phyloP scores from a whole-genome alignment of 2,329 filamentous ascomycete genomes.

The Fusarium phyllophilum region DNA sequence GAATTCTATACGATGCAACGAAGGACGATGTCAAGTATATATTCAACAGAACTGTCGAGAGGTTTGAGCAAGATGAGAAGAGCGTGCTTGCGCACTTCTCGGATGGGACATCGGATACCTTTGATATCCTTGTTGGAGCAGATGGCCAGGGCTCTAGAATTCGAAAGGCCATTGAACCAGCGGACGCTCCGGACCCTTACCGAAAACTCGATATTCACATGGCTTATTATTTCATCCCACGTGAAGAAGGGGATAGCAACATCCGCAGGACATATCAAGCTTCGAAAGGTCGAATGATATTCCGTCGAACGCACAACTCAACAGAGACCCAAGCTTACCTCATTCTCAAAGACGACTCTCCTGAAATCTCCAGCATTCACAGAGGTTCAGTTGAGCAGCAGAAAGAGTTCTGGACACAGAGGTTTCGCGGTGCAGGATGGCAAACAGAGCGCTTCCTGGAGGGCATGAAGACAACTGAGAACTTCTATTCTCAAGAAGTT shows the following conservation, averaged over 20 bases:
- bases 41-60: slow-evolving; percentile 17
- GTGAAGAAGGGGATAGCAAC: slow-evolving; percentile 16
- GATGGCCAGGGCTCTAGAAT: slow-evolving; percentile 28
- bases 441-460: slow-evolving; percentile 18
- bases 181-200: slow-evolving; percentile 3
- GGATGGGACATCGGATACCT: slow-evolving; percentile 5
- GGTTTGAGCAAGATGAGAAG: slow-evolving; percentile 27
- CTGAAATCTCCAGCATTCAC: slow-evolving; percentile 12
- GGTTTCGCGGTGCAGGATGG: slow-evolving; percentile 18
- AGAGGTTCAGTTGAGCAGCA: slow-evolving; percentile 14
- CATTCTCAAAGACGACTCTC: slow-evolving; percentile 12
- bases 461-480: slow-evolving; percentile 18
- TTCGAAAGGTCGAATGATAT: slow-evolving; percentile 21
- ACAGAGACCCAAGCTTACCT: slow-evolving; percentile 31
- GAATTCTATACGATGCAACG: slow-evolving; percentile 50
- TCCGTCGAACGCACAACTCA: slow-evolving; percentile 29
- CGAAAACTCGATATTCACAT: slow-evolving; percentile 37
- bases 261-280: slow-evolving; percentile 20
- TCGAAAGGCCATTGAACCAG: slow-evolving; percentile 11
- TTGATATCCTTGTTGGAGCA: slow-evolving; percentile 26
- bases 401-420: slow-evolving; percentile 26
- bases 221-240: slow-evolving; percentile 30
- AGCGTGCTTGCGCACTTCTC: slow-evolving; percentile 20
- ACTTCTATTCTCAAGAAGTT: slow-evolving; percentile 31
- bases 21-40: slow-evolving; percentile 9